Evolutionary conservation across 2,329 filamentous ascomycete species (phyloP), one percentile per base, ranked within the genome.

Genomic region (Colletotrichum shisoi): DNA sequence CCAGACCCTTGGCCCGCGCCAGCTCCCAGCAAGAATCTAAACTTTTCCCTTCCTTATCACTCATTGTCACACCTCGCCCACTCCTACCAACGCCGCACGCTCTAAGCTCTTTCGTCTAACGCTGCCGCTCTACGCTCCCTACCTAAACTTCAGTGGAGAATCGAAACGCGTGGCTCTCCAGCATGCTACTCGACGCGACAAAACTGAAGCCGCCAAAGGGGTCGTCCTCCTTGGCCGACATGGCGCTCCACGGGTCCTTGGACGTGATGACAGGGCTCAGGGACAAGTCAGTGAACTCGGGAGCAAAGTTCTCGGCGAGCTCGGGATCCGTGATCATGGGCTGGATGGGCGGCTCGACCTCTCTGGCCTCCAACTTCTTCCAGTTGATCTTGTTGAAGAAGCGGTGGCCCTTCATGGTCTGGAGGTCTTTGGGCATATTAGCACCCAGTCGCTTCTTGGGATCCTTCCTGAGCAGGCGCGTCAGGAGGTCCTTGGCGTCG

Each of bases 321-420:
- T 96, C 94, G 0, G 95, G 95, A 74, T 99, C 93, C 0, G 95
- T 98, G 74, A 99, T 94, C 73, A 98, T 84, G 17, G 95, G 95
- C 75, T 91, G 88, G 73, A 99, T 98, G 0, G 95, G 95, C 1
- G 95, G 91, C 72, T 92, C 90, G 53, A 97, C 72, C 78, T 97
- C 92, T 42, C 94, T 87, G 34, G 87, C 88, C 69, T 91, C 93
- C 15, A 99, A 85, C 73, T 89, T 90, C 79, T 89, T 90, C 95
- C 95, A 99, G 80, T 99, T 90, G 74, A 99, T 96, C 81, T 93
- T 95, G 75, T 92, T 89, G 86, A 99, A 99, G 84, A 99, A 99
- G 11, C 95, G 88, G 76, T 99, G 95, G 70, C 89, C 89, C 84
- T 96, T 96, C 80, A 99, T 91, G 0, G 85, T 89, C 62, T 87